Conservation (phyloP, 2,329 filamentous ascomycete genomes). For the Trichoderma lentiforme region DNA sequence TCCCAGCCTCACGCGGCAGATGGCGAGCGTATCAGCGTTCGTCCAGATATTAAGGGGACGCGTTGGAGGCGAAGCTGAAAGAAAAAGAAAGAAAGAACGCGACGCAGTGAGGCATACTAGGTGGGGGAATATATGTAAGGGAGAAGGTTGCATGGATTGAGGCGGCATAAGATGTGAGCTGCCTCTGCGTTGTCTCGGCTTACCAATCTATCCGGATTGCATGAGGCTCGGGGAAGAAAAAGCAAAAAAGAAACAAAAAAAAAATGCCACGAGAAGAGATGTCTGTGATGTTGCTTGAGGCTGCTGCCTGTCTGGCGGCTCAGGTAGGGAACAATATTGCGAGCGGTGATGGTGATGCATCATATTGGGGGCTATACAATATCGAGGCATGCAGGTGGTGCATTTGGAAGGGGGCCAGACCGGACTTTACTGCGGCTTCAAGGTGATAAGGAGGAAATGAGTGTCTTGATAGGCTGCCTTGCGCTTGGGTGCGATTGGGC, state of each 20-base stretch:
- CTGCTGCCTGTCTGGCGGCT: background rate
- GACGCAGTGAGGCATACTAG: background rate
- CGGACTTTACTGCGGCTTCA: background rate
- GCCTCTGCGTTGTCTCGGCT: background rate
- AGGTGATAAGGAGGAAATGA: background rate
- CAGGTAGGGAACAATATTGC: background rate
- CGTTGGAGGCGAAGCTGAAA: background rate
- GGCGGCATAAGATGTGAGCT: background rate
- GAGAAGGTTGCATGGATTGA: background rate
- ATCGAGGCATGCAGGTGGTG: background rate
- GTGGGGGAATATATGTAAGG: background rate
- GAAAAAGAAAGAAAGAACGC: background rate
- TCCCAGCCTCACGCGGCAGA: background rate
- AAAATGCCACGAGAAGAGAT: too few species aligned
- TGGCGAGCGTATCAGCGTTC: background rate
- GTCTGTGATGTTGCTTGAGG: background rate
- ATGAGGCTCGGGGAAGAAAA: background rate
- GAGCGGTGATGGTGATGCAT: background rate
- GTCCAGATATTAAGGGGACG: background rate
- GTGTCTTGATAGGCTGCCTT: background rate
- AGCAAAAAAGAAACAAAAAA: background rate
- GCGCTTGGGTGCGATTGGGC: background rate
- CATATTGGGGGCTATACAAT: background rate
- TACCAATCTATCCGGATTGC: background rate
- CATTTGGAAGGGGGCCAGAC: background rate